phyloP scores from a whole-genome alignment of 2,329 filamentous ascomycete genomes.

The Biscogniauxia marginata region DNA sequence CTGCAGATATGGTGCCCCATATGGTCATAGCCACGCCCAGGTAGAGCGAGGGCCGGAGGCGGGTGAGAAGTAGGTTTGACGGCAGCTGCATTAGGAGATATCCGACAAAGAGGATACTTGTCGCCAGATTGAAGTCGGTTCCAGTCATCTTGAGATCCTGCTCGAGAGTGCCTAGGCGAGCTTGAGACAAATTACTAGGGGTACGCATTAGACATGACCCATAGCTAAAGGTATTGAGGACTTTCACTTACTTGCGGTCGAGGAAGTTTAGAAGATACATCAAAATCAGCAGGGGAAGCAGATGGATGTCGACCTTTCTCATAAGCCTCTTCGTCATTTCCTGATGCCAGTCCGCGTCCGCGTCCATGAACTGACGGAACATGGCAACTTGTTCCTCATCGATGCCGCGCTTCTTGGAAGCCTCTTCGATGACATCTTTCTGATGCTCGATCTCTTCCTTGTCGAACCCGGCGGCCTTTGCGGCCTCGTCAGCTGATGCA shows the following conservation, averaged over 20 bases:
- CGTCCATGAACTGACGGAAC: conserved; percentile 28
- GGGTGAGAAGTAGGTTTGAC: conserved; percentile 57
- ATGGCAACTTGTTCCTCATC: conserved; percentile 22
- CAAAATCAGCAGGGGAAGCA: conserved; percentile 52
- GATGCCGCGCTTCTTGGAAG: conserved; percentile 10
- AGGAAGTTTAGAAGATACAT: conserved; percentile 58
- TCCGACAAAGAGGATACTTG: conserved; percentile 55
- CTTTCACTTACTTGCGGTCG: conserved; percentile 39
- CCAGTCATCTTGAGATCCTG: conserved; percentile 52
- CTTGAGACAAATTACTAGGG: conserved; percentile 51
- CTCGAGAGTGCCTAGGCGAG: conserved; percentile 52
- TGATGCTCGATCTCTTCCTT: conserved; percentile 15
- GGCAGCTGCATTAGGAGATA: conserved; percentile 63
- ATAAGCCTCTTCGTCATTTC: conserved; percentile 36
- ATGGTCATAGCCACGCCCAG: conserved; percentile 46
- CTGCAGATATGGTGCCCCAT: conserved; percentile 35
- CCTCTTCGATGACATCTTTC: conserved; percentile 8
- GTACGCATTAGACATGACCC: conserved; percentile 1
- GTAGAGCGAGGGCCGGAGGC: conserved; percentile 52
- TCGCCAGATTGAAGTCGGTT: conserved; percentile 56
- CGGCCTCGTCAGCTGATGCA: background rate
- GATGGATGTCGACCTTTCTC: conserved; percentile 49
- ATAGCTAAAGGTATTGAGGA: background rate
- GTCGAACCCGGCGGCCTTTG: background rate
- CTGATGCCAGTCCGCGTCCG: conserved; percentile 30